A percentile compares a stretch with the other conserved stretches of the same genome.
phyloP scores from a whole-genome alignment of 2,329 filamentous ascomycete genomes.

The Epichloe baconii region DNA sequence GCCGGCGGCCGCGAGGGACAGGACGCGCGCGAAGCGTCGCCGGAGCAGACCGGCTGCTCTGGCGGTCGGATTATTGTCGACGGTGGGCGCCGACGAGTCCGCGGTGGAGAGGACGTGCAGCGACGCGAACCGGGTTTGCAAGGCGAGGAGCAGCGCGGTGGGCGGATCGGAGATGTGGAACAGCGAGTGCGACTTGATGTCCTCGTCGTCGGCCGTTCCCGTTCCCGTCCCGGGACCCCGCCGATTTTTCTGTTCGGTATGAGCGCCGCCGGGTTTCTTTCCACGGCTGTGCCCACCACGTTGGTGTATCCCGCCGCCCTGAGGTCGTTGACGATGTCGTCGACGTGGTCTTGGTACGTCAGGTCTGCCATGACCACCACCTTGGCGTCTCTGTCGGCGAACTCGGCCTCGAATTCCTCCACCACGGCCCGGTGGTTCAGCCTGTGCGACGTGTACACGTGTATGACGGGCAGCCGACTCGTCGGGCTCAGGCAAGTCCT shows the following conservation, averaged over 20 bases:
- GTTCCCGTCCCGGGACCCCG: slow-evolving; percentile 14
- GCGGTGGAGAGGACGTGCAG: slow-evolving; percentile 65
- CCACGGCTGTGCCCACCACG: slow-evolving; percentile 55
- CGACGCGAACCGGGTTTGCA: slow-evolving; percentile 67
- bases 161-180: slow-evolving; percentile 79
- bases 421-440: slow-evolving; percentile 48
- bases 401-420: slow-evolving; percentile 53
- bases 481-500: slow-evolving; percentile 86
- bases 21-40: slow-evolving; percentile 77
- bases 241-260: slow-evolving; percentile 71
- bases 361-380: slow-evolving; percentile 81
- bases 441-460: slow-evolving; percentile 69
- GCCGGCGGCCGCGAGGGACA: slow-evolving; percentile 64
- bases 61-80: slow-evolving; percentile 29
- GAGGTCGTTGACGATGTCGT: slow-evolving; percentile 41
- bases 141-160: slow-evolving; percentile 69
- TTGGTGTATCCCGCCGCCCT: slow-evolving; percentile 52
- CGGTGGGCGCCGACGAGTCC: slow-evolving; percentile 37
- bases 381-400: slow-evolving; percentile 47
- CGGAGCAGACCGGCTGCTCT: slow-evolving; percentile 49
- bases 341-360: slow-evolving; percentile 67
- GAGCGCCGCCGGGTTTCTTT: slow-evolving; percentile 64
- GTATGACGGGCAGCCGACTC: slow-evolving; percentile 72
- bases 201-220: slow-evolving; percentile 20
- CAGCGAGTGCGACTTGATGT: slow-evolving; percentile 54